phyloP scores from a whole-genome alignment of 1,139 yeast species.

The Torulaspora globosa region DNA sequence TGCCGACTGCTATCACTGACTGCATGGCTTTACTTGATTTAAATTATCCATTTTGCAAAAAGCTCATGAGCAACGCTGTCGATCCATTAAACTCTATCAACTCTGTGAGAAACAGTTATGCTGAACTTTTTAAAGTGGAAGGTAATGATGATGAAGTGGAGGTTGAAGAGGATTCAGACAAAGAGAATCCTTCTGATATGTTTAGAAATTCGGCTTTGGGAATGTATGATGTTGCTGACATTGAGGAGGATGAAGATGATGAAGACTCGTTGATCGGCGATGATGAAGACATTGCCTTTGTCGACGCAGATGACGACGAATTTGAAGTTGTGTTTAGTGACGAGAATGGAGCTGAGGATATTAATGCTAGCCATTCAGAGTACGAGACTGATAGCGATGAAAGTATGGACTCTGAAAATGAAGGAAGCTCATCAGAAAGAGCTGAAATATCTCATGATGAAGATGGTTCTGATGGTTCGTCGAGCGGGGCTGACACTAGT shows the following conservation, averaged over 20 bases:
- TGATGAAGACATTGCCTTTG: slow-evolving; percentile 39
- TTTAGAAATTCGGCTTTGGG: slow-evolving; percentile 86
- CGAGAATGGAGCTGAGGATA: slow-evolving; percentile 34
- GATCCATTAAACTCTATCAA: slow-evolving; percentile 63
- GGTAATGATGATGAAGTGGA: slow-evolving; percentile 60
- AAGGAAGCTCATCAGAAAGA: slow-evolving; percentile 16
- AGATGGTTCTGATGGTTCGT: slow-evolving; percentile 32
- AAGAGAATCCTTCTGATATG: slow-evolving; percentile 78
- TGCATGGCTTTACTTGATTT: slow-evolving; percentile 63
- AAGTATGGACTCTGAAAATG: slow-evolving; percentile 28
- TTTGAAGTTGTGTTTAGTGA: slow-evolving; percentile 44
- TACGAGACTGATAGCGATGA: slow-evolving; percentile 13
- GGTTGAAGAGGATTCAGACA: slow-evolving; percentile 57
- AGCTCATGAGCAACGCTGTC: slow-evolving; percentile 54
- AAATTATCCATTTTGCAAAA: slow-evolving; percentile 63
- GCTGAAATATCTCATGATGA: slow-evolving; percentile 17
- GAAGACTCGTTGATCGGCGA: slow-evolving; percentile 42
- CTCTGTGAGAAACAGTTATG: slow-evolving; percentile 54
- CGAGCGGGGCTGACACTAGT: slow-evolving; percentile 27
- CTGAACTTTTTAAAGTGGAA: slow-evolving; percentile 52
- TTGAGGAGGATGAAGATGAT: slow-evolving; percentile 53
- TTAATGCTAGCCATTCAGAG: slow-evolving; percentile 25
- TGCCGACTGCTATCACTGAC: slow-evolving; percentile 54
- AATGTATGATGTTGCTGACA: slow-evolving; percentile 83
- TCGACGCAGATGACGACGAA: slow-evolving; percentile 40